Percentiles rank a stretch among this genome's conserved stretches.
These are phyloP conservation scores for Pleoardoris graminearum DNA, from an alignment of 2,329 filamentous ascomycete species.

Conservation along the genomic window DNA sequence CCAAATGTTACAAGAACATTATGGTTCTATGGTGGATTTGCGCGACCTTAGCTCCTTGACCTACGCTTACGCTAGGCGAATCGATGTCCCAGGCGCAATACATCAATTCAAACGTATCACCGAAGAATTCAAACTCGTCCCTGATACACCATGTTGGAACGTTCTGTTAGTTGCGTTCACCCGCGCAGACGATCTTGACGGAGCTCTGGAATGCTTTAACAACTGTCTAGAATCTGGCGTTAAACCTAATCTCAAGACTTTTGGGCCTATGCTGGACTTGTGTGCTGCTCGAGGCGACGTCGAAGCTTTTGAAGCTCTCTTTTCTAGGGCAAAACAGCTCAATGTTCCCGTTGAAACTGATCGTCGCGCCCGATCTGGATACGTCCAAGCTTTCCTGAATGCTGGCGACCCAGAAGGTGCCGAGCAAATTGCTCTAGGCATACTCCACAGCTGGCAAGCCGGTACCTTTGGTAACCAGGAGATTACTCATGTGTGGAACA, in stretches of 20 bases:
- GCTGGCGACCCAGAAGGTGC: conserved; percentile 53
- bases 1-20: conserved; percentile 25
- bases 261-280: conserved; percentile 74
- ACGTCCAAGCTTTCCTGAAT: conserved; percentile 65
- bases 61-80: conserved; percentile 70
- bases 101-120: conserved; percentile 66
- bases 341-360: conserved; percentile 27
- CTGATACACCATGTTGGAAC: conserved; percentile 71
- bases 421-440: conserved; percentile 58
- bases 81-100: conserved; percentile 63
- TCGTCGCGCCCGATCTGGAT: conserved; percentile 32
- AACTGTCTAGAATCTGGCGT: conserved; percentile 56
- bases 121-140: conserved; percentile 58
- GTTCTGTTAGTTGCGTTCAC: conserved; percentile 72
- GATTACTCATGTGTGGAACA: conserved; percentile 74
- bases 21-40: conserved; percentile 15
- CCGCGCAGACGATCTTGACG: conserved; percentile 67
- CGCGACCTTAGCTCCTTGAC: conserved; percentile 52
- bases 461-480: conserved; percentile 51
- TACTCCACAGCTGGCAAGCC: conserved; percentile 54
- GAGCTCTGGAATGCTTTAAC: conserved; percentile 66
- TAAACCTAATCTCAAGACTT: conserved; percentile 65
- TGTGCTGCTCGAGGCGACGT: conserved; percentile 73
- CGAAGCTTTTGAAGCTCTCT: conserved; percentile 67
- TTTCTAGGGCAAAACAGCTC: conserved; percentile 62